Base-by-base conservation (phyloP, 2,329 filamentous ascomycete species). In the Akanthomyces dipterigenus region DNA sequence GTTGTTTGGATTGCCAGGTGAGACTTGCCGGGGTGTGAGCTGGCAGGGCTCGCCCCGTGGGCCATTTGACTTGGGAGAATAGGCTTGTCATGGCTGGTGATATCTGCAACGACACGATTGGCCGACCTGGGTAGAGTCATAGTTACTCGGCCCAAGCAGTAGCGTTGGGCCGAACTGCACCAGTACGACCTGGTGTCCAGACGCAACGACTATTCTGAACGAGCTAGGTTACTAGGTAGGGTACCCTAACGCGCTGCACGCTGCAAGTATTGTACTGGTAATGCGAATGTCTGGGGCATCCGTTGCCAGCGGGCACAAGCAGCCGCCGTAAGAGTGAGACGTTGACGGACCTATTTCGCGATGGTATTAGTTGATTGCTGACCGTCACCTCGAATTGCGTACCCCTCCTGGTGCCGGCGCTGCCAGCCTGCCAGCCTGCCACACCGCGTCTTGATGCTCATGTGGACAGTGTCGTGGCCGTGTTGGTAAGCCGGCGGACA, bases 371-470 rank as follows among this genome's bases (percentile, higher is more conserved):
- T 48, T 43, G 31, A 28, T 34, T 45, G 43, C 54, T 56, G 54
- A 56, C 54, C 43, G 31, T 46, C 20, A 24, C 54, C 11, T 18
- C n/a, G 31, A 24, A 45, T 18, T 34, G 31, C 7, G 4, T 16
- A 34, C 40, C 53, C 42, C 54, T 45, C 26, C 31, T 45, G 26
- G 16, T 36, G 54, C 28, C 28, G 48, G 40, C 40, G 54, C 42
- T 56, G 55, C 31, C 28, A 31, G 28, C 8, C n/a, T 31, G 28
- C 28, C 31, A 34, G 31, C 8, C 31, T 34, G 31, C 42, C 43
- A 57, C 55, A 57, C 55, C 55, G 43, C 42, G 55, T 57, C 42
- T 46, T 48, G 43, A 43, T 57, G 42, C 55, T 57, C 55, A 57
- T 57, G 55, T 57, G 55, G 43, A 57, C 55, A 48, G 28, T 46